A percentile compares a stretch with the other conserved stretches of the same genome.
Conservation (phyloP, 2,329 filamentous ascomycete genomes). For the Botryosphaeria agaves region DNA sequence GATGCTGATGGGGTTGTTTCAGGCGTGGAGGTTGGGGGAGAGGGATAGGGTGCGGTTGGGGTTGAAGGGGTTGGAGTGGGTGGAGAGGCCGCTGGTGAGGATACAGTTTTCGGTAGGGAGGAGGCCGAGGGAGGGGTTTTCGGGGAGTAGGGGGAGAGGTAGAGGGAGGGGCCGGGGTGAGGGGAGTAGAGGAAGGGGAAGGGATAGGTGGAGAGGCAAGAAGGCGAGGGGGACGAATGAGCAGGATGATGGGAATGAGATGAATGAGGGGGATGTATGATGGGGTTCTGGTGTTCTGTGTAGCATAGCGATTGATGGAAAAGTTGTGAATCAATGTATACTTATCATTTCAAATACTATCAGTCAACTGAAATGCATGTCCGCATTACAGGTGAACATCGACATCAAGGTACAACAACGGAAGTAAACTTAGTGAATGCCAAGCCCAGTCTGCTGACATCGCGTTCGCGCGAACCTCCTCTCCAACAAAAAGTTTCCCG, state of each 20-base stretch:
- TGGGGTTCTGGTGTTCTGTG: background rate
- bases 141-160: constrained; percentile 7
- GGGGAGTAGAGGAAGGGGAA: constrained; percentile 5
- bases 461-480: too few species aligned
- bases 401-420: too few species aligned
- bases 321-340: too few species aligned
- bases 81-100: constrained; percentile 45
- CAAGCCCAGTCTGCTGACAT: too few species aligned
- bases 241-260: background rate
- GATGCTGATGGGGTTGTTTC: constrained; percentile 43
- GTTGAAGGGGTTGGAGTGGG: constrained; percentile 43
- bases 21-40: constrained; percentile 46
- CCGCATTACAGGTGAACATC: too few species aligned
- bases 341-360: too few species aligned
- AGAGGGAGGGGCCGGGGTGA: constrained; percentile 12
- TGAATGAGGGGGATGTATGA: background rate
- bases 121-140: constrained; percentile 15
- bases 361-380: too few species aligned
- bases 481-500: too few species aligned
- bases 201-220: constrained; percentile 4
- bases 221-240: constrained; percentile 1
- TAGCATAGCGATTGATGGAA: background rate
- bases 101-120: constrained; percentile 45
- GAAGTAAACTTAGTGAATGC: too few species aligned
- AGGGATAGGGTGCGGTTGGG: constrained; percentile 40